A percentile compares a stretch with the other conserved stretches of the same genome.
These are phyloP conservation scores for Pistacia integerrima DNA, from an alignment of 345 rosid species.

Conservation along the genomic window DNA sequence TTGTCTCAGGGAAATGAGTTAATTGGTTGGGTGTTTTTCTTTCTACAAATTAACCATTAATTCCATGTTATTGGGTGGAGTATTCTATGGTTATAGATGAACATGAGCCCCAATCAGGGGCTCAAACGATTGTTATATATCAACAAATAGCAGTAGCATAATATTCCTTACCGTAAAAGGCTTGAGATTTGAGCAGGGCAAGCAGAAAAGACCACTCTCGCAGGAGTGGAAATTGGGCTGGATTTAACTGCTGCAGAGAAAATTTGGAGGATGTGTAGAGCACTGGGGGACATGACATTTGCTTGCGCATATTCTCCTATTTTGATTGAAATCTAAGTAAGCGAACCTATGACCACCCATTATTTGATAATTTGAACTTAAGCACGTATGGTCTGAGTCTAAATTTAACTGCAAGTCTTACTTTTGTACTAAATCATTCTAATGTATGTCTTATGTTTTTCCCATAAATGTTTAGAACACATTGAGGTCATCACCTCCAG, in stretches of 20 bases:
- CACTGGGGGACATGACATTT: conserved; percentile 31
- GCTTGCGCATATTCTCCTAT: conserved; percentile 25
- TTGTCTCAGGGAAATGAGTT: conserved; percentile 28
- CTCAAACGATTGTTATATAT: background rate
- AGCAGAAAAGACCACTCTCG: conserved; percentile 12
- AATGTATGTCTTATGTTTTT: background rate
- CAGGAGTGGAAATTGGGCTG: conserved; percentile 27
- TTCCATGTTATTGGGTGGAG: background rate
- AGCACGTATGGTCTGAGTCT: too few relatives aligned
- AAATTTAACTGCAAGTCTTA: too few relatives aligned
- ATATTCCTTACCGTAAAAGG: too few relatives aligned
- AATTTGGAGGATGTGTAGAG: conserved; percentile 27
- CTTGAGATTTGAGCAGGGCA: conserved; percentile 13
- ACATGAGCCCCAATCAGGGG: background rate
- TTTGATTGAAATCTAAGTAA: conserved; percentile 28
- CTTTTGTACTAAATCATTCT: background rate
- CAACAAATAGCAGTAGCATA: too few relatives aligned
- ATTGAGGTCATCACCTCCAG: conserved; percentile 52
- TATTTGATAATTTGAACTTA: background rate
- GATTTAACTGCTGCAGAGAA: conserved; percentile 19
- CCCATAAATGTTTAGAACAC: conserved; percentile 38
- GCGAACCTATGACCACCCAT: background rate
- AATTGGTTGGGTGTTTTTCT: background rate
- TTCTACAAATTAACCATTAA: background rate
- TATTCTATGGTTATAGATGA: background rate